Evolutionary conservation across 768 basidiomycete genomes (phyloP).

Genomic region (Suillus americanus): DNA sequence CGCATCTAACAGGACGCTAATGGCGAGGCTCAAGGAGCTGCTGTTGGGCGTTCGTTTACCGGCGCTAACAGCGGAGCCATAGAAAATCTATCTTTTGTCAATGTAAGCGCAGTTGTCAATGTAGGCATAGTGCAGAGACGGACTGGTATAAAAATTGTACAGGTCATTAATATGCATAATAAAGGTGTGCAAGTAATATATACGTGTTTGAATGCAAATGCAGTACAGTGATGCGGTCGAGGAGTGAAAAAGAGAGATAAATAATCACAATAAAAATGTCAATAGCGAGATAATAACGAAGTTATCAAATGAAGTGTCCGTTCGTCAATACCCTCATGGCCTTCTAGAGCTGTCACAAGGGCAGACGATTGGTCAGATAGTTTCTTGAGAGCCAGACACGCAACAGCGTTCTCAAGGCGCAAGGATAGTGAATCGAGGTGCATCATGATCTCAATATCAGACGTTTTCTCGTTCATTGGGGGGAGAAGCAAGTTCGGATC

Average conservation of each 20-base stretch:
- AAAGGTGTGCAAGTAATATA: not conserved
- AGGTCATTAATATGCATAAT: conserved; percentile 4
- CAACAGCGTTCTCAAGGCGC: conserved; percentile 74
- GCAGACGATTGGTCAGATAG: conserved; percentile 18
- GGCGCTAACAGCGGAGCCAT: too few relatives aligned
- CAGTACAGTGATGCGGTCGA: conserved; percentile 2
- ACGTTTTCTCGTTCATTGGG: conserved; percentile 62
- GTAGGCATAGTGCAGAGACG: not conserved
- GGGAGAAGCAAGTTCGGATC: conserved; percentile 70
- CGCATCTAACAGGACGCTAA: too few relatives aligned
- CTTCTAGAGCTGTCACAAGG: conserved; percentile 36
- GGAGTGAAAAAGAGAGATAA: not conserved
- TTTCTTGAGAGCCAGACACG: conserved; percentile 24
- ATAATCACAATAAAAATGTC: conserved; percentile 7
- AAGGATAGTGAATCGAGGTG: conserved; percentile 75
- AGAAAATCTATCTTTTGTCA: too few relatives aligned
- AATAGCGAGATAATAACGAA: conserved; percentile 31
- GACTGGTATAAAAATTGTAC: conserved; percentile 3
- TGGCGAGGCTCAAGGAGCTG: too few relatives aligned
- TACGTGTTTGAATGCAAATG: conserved; percentile 4
- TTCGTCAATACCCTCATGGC: conserved; percentile 43
- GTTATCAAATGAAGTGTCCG: conserved; percentile 47
- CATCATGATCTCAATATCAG: conserved; percentile 69
- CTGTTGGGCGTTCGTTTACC: too few relatives aligned
- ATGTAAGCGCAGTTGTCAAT: too few relatives aligned